These are phyloP conservation scores for Inonotus obliquus DNA, from an alignment of 1,284 basidiomycete genomes.

Conservation along the genomic window DNA sequence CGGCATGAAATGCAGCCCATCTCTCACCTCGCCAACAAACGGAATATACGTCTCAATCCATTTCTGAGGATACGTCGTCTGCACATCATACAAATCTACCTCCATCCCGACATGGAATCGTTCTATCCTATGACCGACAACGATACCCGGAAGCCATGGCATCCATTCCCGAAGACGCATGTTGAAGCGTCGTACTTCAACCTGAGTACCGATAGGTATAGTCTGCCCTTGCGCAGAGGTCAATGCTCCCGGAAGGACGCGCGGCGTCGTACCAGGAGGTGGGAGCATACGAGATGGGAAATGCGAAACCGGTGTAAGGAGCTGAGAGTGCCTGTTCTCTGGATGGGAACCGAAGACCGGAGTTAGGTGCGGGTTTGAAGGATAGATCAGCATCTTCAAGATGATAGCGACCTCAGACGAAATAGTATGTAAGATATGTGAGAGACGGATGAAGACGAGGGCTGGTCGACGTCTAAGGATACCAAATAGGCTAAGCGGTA, in stretches of 20 bases:
- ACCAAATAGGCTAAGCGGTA: neutral
- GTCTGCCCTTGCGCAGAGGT: neutral
- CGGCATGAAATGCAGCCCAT: slow-evolving; percentile 14
- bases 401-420: neutral
- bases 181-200: slow-evolving; percentile 19
- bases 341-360: slow-evolving; percentile 2
- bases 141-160: slow-evolving; percentile 17
- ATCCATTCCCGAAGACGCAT: slow-evolving; percentile 16
- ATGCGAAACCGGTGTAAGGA: slow-evolving; percentile 18
- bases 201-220: slow-evolving; percentile 7
- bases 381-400: slow-evolving; percentile 6
- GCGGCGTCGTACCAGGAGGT: slow-evolving; percentile 18
- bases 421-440: neutral
- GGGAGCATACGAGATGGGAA: slow-evolving; percentile 20
- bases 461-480: neutral
- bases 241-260: slow-evolving; percentile 11
- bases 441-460: neutral
- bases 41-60: slow-evolving; percentile 20
- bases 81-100: slow-evolving; percentile 19
- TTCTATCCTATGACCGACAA: slow-evolving; percentile 15
- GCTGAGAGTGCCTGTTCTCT: slow-evolving; percentile 17
- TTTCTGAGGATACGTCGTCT: slow-evolving; percentile 10
- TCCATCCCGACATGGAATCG: slow-evolving; percentile 19
- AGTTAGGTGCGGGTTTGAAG: slow-evolving; percentile 1
- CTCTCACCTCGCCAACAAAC: slow-evolving; percentile 18